These are phyloP conservation scores for Tylopilus rubrobrunneus DNA, from an alignment of 768 basidiomycete species.

Conservation along the genomic window DNA sequence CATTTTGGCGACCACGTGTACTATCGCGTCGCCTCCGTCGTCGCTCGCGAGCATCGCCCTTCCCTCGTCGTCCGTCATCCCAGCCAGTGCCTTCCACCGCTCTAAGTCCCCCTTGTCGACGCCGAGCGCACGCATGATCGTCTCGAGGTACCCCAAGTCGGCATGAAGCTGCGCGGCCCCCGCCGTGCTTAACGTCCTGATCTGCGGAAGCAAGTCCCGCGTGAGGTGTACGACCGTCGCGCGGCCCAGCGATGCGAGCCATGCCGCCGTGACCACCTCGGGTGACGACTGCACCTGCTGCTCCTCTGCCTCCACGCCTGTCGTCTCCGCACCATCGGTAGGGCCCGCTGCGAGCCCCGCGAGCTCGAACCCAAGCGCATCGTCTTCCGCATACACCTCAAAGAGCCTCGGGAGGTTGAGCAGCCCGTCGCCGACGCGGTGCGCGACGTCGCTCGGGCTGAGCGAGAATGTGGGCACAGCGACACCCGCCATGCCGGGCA, in stretches of 20 bases:
- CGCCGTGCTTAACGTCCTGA: conserved; percentile 53
- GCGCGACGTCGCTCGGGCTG: conserved; percentile 84
- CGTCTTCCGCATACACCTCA: conserved; percentile 91
- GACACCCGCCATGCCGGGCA: conserved; percentile 36
- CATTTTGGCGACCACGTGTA: conserved; percentile 28
- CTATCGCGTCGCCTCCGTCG: conserved; percentile 16
- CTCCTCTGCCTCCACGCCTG: conserved; percentile 17
- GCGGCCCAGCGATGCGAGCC: conserved; percentile 89
- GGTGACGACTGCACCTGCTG: conserved; percentile 43
- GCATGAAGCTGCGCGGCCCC: conserved; percentile 83
- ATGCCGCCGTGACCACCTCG: conserved; percentile 82
- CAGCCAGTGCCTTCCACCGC: conserved; percentile 71
- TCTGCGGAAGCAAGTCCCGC: conserved; percentile 61
- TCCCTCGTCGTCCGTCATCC: conserved; percentile 51
- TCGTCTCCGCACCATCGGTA: conserved; percentile 39
- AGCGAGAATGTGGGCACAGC: conserved; percentile 89
- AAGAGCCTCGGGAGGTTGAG: conserved; percentile 91
- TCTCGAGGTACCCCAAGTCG: conserved; percentile 86
- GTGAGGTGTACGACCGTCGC: conserved; percentile 75
- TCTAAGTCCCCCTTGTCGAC: conserved; percentile 81
- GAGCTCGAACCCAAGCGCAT: conserved; percentile 84
- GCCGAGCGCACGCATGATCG: conserved; percentile 87
- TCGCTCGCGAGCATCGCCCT: conserved; percentile 16
- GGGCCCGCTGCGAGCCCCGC: conserved; percentile 64
- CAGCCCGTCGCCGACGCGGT: conserved; percentile 89